A percentile compares a stretch with the other conserved stretches of the same genome.
phyloP scores from a whole-genome alignment of 371 early-diverging fungal genomes.

The Mucor lusitanicus region DNA sequence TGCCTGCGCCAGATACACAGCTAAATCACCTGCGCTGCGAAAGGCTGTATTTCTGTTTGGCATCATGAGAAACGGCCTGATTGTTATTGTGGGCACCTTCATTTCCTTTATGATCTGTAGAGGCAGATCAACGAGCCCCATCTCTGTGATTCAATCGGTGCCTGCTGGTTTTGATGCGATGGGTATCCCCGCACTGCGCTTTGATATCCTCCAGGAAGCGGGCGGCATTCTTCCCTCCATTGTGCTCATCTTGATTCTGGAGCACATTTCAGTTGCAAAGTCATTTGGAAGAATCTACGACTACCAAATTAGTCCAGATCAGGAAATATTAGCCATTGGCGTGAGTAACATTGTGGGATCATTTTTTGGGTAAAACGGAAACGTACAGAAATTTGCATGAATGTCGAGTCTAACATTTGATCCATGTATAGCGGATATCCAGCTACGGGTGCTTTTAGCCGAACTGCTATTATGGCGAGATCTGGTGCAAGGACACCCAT shows the following conservation, averaged over 20 bases:
- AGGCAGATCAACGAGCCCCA: constrained; percentile 22
- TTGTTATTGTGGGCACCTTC: constrained; percentile 45
- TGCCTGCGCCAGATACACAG: constrained; percentile 29
- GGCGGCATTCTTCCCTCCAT: constrained; percentile 58
- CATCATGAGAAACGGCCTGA: constrained; percentile 48
- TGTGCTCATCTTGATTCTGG: constrained; percentile 72
- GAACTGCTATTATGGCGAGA: constrained; percentile 81
- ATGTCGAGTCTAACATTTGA: constrained; percentile 15
- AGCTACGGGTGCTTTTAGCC: constrained; percentile 89
- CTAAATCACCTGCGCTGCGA: constrained; percentile 26
- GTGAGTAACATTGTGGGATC: constrained; percentile 77
- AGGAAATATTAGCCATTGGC: constrained; percentile 89
- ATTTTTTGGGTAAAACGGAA: constrained; percentile 68
- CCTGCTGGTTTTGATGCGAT: constrained; percentile 71
- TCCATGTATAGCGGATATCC: constrained; percentile 66
- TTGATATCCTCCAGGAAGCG: constrained; percentile 44
- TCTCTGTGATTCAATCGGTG: constrained; percentile 62
- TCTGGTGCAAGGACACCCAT: constrained; percentile 84
- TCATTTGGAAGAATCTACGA: constrained; percentile 68
- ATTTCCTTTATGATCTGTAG: constrained; percentile 39
- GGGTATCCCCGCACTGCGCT: constrained; percentile 45
- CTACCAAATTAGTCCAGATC: constrained; percentile 61
- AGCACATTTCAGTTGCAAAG: constrained; percentile 80
- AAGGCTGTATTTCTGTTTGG: constrained; percentile 43
- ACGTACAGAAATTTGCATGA: neutral